These are phyloP conservation scores for Protea cynaroides DNA, from an alignment of 164 flowering plant species.

Conservation along the genomic window DNA sequence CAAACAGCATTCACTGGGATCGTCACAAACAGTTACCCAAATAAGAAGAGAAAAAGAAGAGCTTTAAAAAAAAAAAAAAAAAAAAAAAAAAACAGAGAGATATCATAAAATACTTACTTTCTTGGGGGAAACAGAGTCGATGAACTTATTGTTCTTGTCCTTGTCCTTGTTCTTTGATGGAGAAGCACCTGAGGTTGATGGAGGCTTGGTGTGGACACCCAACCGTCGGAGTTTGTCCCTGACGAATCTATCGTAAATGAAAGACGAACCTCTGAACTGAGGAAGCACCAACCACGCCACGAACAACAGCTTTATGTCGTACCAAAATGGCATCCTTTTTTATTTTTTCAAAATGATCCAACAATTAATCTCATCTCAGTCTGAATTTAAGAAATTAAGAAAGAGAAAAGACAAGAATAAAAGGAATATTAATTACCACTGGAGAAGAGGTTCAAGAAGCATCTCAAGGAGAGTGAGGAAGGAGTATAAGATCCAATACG, in stretches of 20 bases:
- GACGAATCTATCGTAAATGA: conserved; percentile 56
- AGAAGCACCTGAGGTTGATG: background rate
- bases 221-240: conserved; percentile 45
- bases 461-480: conserved; percentile 86
- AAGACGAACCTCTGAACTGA: conserved; percentile 62
- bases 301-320: conserved; percentile 42
- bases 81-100: background rate
- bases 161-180: conserved; percentile 4
- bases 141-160: conserved; percentile 38
- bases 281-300: conserved; percentile 62
- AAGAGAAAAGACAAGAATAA: too few species aligned
- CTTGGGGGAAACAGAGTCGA: conserved; percentile 26
- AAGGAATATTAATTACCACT: too few species aligned
- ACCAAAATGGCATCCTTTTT: conserved; percentile 64
- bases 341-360: background rate
- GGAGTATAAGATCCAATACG: conserved; percentile 94
- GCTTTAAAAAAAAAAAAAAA: too few species aligned
- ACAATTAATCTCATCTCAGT: too few species aligned
- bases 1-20: too few species aligned
- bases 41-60: too few species aligned
- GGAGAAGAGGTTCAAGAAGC: conserved; percentile 54
- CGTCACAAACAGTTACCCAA: too few species aligned
- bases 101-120: conserved; percentile 28
- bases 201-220: conserved; percentile 3
- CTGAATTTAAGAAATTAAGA: too few species aligned